phyloP scores from a whole-genome alignment of 805 yeast species.

The Wickerhamomyces queroliae region DNA sequence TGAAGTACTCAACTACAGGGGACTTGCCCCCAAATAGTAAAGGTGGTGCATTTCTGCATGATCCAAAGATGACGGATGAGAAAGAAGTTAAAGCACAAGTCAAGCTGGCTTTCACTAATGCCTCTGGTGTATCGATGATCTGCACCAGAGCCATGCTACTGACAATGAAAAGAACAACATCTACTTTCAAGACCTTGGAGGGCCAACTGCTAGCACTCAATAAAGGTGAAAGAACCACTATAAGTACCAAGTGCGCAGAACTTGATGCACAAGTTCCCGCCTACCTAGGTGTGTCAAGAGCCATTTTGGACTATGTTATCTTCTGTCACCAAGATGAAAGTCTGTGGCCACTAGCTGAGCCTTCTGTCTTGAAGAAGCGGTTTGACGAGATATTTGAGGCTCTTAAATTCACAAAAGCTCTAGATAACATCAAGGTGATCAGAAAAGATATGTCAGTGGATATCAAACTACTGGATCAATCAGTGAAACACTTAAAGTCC shows the following conservation, averaged over 20 bases:
- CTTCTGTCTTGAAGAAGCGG: slow-evolving; percentile 79
- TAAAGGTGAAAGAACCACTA: slow-evolving; percentile 62
- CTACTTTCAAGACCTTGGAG: slow-evolving; percentile 86
- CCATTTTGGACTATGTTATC: slow-evolving; percentile 85
- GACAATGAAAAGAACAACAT: slow-evolving; percentile 49
- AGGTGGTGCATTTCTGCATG: slow-evolving; percentile 95
- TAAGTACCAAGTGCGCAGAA: slow-evolving; percentile 79
- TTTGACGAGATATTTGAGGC: slow-evolving; percentile 98
- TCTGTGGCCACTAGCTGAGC: slow-evolving; percentile 94
- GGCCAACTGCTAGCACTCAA: slow-evolving; percentile 73
- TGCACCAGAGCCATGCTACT: slow-evolving; percentile 83
- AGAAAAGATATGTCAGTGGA: slow-evolving; percentile 75
- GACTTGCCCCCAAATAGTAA: slow-evolving; percentile 92
- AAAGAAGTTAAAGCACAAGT: slow-evolving; percentile 84
- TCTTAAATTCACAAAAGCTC: slow-evolving; percentile 82
- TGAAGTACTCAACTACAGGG: slow-evolving; percentile 92
- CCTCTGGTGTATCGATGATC: slow-evolving; percentile 73
- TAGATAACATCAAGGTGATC: slow-evolving; percentile 70
- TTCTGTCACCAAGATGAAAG: slow-evolving; percentile 98
- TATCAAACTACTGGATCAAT: slow-evolving; percentile 68
- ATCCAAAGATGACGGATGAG: slow-evolving; percentile 76
- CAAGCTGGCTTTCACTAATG: slow-evolving; percentile 74
- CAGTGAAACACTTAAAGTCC: slow-evolving; percentile 66
- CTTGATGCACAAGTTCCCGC: slow-evolving; percentile 77
- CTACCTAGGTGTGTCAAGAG: slow-evolving; percentile 80